Evolutionary conservation across 257 asterid genomes (phyloP).

Genomic region (Solanum arcanum): DNA sequence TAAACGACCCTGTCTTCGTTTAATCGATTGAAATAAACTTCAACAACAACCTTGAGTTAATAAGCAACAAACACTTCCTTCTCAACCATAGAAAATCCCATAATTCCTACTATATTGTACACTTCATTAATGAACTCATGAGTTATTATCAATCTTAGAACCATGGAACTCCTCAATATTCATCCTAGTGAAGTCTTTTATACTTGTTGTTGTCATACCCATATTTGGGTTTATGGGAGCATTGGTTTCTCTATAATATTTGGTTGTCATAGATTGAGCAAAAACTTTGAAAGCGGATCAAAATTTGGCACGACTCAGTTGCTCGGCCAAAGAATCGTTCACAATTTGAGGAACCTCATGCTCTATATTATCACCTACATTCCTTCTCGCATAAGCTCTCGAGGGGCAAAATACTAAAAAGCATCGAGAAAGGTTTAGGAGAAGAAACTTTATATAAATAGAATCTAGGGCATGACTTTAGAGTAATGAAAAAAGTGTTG

Average conservation of each 20-base stretch:
- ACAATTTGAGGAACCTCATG: neutral
- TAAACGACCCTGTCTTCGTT: no score
- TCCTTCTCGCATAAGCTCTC: neutral
- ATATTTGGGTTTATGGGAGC: neutral
- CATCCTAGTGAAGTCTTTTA: neutral
- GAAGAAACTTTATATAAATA: no score
- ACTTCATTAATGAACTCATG: neutral
- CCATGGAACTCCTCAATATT: neutral
- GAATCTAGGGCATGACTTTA: neutral
- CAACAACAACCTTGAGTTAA: neutral
- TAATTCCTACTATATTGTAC: neutral
- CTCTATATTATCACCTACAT: neutral
- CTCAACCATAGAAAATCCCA: neutral
- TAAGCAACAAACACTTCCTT: neutral
- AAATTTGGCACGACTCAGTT: neutral
- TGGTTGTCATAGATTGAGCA: neutral
- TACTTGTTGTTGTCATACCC: neutral
- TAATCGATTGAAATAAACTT: neutral
- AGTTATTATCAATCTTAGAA: neutral
- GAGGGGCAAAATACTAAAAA: neutral
- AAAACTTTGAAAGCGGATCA: neutral
- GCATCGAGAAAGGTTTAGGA: neutral
- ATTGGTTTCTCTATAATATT: neutral
- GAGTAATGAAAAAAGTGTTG: neutral
- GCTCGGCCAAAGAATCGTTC: neutral